Evolutionary conservation across 2,329 filamentous ascomycete genomes (phyloP), one percentile per base, ranked within the genome.

Genomic region (Incumbomyces delicatus): DNA sequence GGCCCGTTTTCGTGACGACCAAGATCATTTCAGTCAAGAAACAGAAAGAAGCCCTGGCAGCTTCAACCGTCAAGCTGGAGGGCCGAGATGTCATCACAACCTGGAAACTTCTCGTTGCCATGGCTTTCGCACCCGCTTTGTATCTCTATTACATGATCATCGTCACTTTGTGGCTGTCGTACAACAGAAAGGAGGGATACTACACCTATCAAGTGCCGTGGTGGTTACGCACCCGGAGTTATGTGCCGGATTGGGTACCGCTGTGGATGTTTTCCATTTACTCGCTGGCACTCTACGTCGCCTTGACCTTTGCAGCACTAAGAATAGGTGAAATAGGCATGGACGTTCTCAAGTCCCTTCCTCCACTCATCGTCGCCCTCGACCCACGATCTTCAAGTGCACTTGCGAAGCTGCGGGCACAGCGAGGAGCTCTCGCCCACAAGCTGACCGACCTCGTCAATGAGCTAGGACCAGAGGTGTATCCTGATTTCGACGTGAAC

Each of bases 251-350:
- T 2, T 89, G 81, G 72, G 77, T 95, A 29, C 86, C 89, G 1
- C 75, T 89, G 48, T 94, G 83, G 79, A 63, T 80, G 17, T 77
- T 94, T 10, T 80, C 89, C 53, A 63, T 87, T 8, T 77, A 80
- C 33, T 85, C 88, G 41, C 82, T 86, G 69, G 73, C 87, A 40
- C 70, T 94, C 54, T 95, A 95, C 72, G 85, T 89, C 5, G 77
- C 81, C 18, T 84, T 95, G 57, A 95, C 89, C 0, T 95, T 94
- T 64, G 89, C 88, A 3, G 87, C 92, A 6, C 80, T 98, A 44
- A 83, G 92, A 10, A 94, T 96, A 55, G 92, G 92, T 39, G 92
- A 98, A 68, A 83, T 94, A n/a, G 92, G 90, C 44, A 95, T 98
- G 88, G 92, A 98, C 61, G 95, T 98, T 47, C 72, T 92, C 69